Base-by-base conservation (phyloP, 2,329 filamentous ascomycete genomes). In the Penicillium vulpinum region DNA sequence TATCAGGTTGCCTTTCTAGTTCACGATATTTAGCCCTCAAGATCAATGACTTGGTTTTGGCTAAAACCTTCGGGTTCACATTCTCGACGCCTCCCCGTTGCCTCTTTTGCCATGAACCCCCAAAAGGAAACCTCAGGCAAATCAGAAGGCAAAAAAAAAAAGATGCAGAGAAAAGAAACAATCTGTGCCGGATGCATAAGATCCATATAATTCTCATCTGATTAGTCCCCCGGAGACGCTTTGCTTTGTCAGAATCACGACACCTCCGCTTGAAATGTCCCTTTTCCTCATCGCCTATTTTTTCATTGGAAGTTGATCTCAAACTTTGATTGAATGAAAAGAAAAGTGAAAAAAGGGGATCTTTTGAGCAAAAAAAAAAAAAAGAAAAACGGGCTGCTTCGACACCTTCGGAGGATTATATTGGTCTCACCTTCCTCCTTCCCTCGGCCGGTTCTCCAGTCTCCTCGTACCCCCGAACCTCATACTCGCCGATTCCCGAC, bases 171-270 rank as follows among this genome's bases (percentile, higher is more conserved):
- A 49, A 51, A 56, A 22, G 26, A 39, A 35, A 28, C 15, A 31
- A 46, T 52, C 54, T n/a, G 31, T 56, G 33, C 48, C 48, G 48
- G 33, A 52, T 52, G 41, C 54, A 56, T 52, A 44, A 52, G 50
- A 43, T 49, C 39, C 40, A 51, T 18, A 45, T 35, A 10, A 51
- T 33, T 35, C 46, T 35, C 47, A 60, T 59, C 60, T 59, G 49
- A 63, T 62, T 57, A 53, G 46, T 58, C 44, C 46, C n/a, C n/a
- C 49, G 62, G 64, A 64, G 62, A 58, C 41, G 51, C 62, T 56
- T 57, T 66, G 63, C 63, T 66, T 67, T 66, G 64, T 67, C 63
- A 66, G 61, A 62, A 59, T 63, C 64, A 64, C 61, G 60, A 64
- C 64, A 65, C 62, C 55, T 64, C 60, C 62, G 58, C 60, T 55